phyloP scores from a whole-genome alignment of 148 eudicot species.

The Rhododendron williamsianum region DNA sequence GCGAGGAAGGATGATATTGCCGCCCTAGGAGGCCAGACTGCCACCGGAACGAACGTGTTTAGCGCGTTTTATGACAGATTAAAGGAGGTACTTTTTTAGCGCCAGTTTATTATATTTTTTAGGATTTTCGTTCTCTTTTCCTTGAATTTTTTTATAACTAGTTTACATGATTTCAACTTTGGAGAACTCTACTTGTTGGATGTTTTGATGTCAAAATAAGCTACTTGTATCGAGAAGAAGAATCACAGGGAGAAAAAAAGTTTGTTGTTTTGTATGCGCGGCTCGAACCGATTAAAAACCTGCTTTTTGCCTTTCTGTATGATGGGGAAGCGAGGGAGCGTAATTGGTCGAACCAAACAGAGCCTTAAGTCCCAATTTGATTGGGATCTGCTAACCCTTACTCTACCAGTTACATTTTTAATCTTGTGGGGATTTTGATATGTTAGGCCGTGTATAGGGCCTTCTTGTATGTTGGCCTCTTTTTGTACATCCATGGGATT shows the following conservation, averaged over 20 bases:
- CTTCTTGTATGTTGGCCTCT: neutral
- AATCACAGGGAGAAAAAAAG: neutral
- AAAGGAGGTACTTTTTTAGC: conserved; percentile 56
- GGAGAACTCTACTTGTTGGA: neutral
- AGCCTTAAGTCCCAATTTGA: too few species aligned
- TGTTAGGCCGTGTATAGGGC: neutral
- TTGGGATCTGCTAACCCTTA: neutral
- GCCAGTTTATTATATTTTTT: neutral
- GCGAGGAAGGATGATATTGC: conserved; percentile 98
- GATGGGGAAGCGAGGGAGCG: neutral
- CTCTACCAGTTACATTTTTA: neutral
- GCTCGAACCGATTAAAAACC: neutral
- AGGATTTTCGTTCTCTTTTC: neutral
- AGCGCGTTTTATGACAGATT: conserved; percentile 92
- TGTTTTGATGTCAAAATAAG: neutral
- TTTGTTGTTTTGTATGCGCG: neutral
- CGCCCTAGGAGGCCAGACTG: conserved; percentile 92
- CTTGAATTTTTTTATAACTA: neutral
- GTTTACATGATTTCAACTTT: neutral
- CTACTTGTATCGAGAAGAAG: neutral
- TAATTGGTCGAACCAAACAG: neutral
- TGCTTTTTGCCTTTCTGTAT: neutral
- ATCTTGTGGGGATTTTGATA: neutral
- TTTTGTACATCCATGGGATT: neutral
- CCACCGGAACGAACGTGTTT: conserved; percentile 77